Evolutionary conservation across 805 yeast genomes (phyloP).

Genomic region (Metschnikowia henanensis): DNA sequence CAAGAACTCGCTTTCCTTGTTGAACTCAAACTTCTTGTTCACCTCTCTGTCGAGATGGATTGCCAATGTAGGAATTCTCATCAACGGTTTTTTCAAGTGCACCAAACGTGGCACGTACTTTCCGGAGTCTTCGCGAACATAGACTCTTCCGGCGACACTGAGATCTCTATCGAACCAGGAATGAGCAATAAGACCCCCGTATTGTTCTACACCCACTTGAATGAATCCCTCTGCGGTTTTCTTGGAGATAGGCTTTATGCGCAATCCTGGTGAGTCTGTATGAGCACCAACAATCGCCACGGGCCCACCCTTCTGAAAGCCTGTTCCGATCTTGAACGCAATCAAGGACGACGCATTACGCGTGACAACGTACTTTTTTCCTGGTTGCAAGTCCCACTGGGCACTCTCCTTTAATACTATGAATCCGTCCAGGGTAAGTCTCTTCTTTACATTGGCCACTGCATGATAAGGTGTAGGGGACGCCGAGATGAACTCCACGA

Average conservation of each 20-base stretch:
- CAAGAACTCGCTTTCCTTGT: slow-evolving; percentile 80
- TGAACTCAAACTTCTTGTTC: slow-evolving; percentile 79
- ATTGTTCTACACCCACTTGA: slow-evolving; percentile 91
- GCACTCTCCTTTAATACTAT: slow-evolving; percentile 69
- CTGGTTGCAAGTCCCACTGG: slow-evolving; percentile 58
- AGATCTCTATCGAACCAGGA: slow-evolving; percentile 97
- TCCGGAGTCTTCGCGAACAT: slow-evolving; percentile 51
- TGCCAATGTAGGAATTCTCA: slow-evolving; percentile 93
- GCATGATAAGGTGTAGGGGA: slow-evolving; percentile 97
- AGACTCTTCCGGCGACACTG: slow-evolving; percentile 88
- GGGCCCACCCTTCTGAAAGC: slow-evolving; percentile 76
- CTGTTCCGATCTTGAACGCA: slow-evolving; percentile 79
- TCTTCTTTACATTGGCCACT: slow-evolving; percentile 61
- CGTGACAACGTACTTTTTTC: slow-evolving; percentile 79
- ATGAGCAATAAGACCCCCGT: slow-evolving; percentile 97
- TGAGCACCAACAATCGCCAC: slow-evolving; percentile 93
- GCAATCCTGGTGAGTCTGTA: slow-evolving; percentile 89
- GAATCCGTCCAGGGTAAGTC: slow-evolving; percentile 64
- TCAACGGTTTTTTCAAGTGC: slow-evolving; percentile 73
- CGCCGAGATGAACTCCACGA: slow-evolving; percentile 73
- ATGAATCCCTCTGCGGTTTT: slow-evolving; percentile 69
- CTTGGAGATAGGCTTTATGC: slow-evolving; percentile 85
- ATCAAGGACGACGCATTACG: slow-evolving; percentile 87
- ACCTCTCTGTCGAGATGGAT: slow-evolving; percentile 84
- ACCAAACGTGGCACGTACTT: slow-evolving; percentile 64